Evolutionary conservation across 768 basidiomycete species (phyloP), one percentile per base, ranked within the genome.

Genomic region (Lentinula detonsa): DNA sequence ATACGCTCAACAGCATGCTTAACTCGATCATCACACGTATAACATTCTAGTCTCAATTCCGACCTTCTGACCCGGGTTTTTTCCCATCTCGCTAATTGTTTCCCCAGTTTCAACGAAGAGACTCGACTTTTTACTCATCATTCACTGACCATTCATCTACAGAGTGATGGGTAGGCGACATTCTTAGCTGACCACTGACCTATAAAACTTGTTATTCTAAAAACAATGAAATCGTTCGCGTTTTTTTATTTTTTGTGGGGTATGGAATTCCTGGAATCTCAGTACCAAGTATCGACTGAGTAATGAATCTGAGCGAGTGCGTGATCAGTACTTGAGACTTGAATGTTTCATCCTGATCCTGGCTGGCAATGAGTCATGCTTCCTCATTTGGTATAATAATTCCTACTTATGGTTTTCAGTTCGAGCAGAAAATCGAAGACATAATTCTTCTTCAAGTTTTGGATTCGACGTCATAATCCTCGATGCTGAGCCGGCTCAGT

Each of bases 1-100:
- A 81, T 93, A 92, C 69, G 80, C 86, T 64, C 90, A 91, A 73
- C 87, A 89, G 75, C 86, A 85, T 74, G 71, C 81, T 71, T 28
- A 79, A 72, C 69, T 68, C 66, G 68, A 65, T 49, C 54, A 7
- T 15, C n/a, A 28, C 28, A 28, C 31, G 34, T 33, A 31, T 51
- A 51, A 51, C 31, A 51, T 51, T 51, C n/a, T 51, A 31, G 21
- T 34, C 50, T 48, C 46, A 48, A 21, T 18, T n/a, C 33, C 50
- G 50, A 51, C n/a, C 28, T 33, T 51, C 34, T 51, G 50, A 33
- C 21, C 21, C 43, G 16, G n/a, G 43, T 16, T 16, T 45, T 45
- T 21, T 23, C 46, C 21, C 46, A 21, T 11, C 46, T 48, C 46
- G 46, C 46, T 48, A 48, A 48, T 18, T n/a, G 46, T 48, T 48